phyloP scores from a whole-genome alignment of 306 rosid species.

The Citrullus amarus region DNA sequence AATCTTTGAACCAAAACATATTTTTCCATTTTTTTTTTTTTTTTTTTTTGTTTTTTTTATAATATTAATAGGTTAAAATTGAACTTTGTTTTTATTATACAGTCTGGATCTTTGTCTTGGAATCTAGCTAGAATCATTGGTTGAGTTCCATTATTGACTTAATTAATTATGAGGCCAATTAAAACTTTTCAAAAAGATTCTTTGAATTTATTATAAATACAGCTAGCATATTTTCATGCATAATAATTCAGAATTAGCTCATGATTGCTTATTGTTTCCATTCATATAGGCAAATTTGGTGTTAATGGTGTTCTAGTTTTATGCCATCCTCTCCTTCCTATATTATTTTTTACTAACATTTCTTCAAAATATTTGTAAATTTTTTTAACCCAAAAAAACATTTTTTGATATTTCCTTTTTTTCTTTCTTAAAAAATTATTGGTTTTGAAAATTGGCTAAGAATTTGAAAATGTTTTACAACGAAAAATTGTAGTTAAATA shows the following conservation, averaged over 20 bases:
- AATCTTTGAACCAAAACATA: too few species aligned
- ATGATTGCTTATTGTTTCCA: background rate
- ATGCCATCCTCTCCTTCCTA: too few species aligned
- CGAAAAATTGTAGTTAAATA: background rate
- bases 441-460: background rate
- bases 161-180: background rate
- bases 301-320: too few species aligned
- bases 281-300: background rate
- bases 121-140: background rate
- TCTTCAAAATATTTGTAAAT: too few species aligned
- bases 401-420: too few species aligned
- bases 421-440: too few species aligned
- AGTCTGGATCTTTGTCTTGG: constrained; percentile 20
- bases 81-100: background rate
- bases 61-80: background rate
- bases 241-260: background rate
- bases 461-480: background rate
- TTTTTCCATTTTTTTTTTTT: too few species aligned
- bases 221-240: background rate
- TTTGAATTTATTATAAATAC: background rate
- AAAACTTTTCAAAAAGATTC: background rate
- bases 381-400: too few species aligned
- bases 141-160: background rate
- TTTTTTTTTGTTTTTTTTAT: too few species aligned
- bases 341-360: too few species aligned